phyloP scores from a whole-genome alignment of 768 basidiomycete species.

The Termitomyces sp. region DNA sequence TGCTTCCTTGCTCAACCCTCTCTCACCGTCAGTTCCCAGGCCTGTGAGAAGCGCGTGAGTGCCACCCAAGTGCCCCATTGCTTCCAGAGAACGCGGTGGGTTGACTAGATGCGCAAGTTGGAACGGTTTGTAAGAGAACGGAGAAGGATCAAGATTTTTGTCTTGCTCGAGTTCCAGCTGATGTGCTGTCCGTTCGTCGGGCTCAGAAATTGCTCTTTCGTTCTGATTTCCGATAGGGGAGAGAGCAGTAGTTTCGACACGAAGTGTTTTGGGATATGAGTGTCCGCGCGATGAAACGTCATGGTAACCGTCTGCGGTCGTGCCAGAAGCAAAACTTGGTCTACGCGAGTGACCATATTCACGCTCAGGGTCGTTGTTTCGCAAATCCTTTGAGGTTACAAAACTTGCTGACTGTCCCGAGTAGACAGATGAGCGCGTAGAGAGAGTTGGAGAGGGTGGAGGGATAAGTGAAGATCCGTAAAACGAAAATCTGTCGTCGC shows the following conservation, averaged over 20 bases:
- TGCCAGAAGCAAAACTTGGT: slow-evolving; percentile 47
- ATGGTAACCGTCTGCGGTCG: slow-evolving; percentile 43
- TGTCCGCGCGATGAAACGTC: slow-evolving; percentile 4
- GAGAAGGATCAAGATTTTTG: slow-evolving; percentile 50
- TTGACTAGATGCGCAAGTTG: slow-evolving; percentile 84
- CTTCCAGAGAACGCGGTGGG: slow-evolving; percentile 68
- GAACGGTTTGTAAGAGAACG: slow-evolving; percentile 72
- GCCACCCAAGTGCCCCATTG: slow-evolving; percentile 71
- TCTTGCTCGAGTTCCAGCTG: slow-evolving; percentile 36
- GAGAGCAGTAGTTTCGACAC: slow-evolving; percentile 30
- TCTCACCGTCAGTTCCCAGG: slow-evolving; percentile 62
- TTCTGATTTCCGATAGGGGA: slow-evolving; percentile 29
- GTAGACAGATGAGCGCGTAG: slow-evolving; percentile 48
- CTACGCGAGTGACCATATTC: slow-evolving; percentile 45
- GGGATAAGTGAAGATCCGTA: slow-evolving; percentile 7
- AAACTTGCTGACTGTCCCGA: slow-evolving; percentile 45
- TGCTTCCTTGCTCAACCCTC: slow-evolving; percentile 37
- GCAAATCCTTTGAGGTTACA: slow-evolving; percentile 48
- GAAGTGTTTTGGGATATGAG: slow-evolving; percentile 26
- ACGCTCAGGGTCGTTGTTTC: slow-evolving; percentile 63
- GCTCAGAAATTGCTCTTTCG: slow-evolving; percentile 19
- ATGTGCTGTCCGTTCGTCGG: slow-evolving; percentile 26
- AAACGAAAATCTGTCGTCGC: slow-evolving; percentile 35
- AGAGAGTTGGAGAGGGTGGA: slow-evolving; percentile 78
- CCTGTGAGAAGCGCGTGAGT: slow-evolving; percentile 59